These are phyloP conservation scores for Prillingera fragicola DNA, from an alignment of 1,284 basidiomycete species.

Conservation along the genomic window DNA sequence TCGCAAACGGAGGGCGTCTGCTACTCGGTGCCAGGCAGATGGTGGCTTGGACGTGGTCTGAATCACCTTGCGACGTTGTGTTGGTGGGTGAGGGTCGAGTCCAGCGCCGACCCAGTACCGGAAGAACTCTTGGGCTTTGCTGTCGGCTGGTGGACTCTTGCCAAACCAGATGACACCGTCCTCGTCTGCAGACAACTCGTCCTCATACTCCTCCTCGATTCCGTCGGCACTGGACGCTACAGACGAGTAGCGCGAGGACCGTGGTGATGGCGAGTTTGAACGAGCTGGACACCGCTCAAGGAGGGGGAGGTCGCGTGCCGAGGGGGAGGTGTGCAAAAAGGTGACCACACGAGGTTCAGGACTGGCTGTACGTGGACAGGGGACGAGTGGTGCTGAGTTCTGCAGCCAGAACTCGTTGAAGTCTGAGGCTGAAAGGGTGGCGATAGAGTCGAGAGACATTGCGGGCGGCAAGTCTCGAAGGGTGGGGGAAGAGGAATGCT, in stretches of 20 bases:
- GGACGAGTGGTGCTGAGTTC: neutral
- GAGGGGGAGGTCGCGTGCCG: neutral
- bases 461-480: no score
- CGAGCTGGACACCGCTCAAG: neutral
- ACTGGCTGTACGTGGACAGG: neutral
- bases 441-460: conserved; percentile 1
- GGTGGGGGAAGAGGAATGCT: no score
- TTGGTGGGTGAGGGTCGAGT: no score
- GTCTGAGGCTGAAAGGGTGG: conserved; percentile 7
- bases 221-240: neutral
- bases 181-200: neutral
- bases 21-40: no score
- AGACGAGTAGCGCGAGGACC: neutral
- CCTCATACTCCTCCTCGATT: neutral
- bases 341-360: conserved; percentile 1
- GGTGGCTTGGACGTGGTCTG: no score
- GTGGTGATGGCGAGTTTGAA: neutral
- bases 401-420: neutral
- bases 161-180: conserved; percentile 14
- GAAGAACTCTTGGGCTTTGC: no score
- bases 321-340: neutral
- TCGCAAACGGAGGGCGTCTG: no score
- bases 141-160: no score
- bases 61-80: no score
- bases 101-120: conserved; percentile 5